Base-by-base conservation (phyloP, 208 protist genomes). In the Acanthamoeba healyi region DNA sequence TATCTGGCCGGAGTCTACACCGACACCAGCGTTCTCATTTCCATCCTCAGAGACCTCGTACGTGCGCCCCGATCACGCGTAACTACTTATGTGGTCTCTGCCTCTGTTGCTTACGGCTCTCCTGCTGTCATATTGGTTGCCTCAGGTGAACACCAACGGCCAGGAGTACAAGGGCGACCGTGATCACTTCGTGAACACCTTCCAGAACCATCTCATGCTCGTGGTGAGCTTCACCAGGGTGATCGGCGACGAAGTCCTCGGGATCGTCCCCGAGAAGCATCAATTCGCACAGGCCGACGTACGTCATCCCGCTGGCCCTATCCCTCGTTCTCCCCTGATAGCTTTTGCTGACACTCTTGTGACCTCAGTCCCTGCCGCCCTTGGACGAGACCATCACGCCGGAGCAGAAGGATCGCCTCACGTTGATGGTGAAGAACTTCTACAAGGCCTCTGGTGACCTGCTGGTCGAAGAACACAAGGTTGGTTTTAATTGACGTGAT, bases 31-130 rank as follows among this genome's bases (percentile, higher is more conserved):
- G 46, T 94, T 2, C 49, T 96, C 24, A 61, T 88, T 24, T 19
- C 61, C 5, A 95, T 95, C 92, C 15, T 95, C 24, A 86, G 46
- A 72, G 86, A 95, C 56, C 87, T 95, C 26, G 86, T 95, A 61
- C 32, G 40, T n/a, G 19, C 26, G 10, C 0, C 10, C 40, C n/a
- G 40, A 34, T 51, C 29, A 1, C 10, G 9, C 26, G 77, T 17
- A 42, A 42, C 22, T 54, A 0, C 4, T 6, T 12, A 54, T 14
- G 2, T 17, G 0, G 38, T 1, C 6, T 14, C 15, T 51, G 3
- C 44, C 24, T 22, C 44, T 1, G 7, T 61, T 61, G 12, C 29
- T 84, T 22, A 84, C 36, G 12, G 42, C 46, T 63, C 46, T 61
- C 26, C 44, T 38, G 19, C 12, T 15, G 12, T 26, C 17, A 12